Percentiles rank a stretch among this genome's conserved stretches.
phyloP scores from a whole-genome alignment of 805 yeast genomes.

The Isabelozyma rhagii region DNA sequence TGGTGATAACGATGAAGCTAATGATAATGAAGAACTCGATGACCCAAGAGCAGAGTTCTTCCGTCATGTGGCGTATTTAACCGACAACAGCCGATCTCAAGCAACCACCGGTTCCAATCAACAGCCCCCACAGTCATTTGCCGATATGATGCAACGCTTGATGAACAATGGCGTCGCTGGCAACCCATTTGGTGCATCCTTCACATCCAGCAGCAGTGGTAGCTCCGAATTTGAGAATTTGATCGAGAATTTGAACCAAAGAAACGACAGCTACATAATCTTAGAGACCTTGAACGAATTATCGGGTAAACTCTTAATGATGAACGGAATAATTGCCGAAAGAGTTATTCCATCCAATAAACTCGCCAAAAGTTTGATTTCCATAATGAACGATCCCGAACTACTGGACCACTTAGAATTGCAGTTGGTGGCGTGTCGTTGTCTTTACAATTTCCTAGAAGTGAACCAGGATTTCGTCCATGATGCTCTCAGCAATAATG shows the following conservation, averaged over 20 bases:
- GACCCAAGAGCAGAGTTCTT: conserved; percentile 22
- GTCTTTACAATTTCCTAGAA: conserved; percentile 77
- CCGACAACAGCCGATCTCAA: conserved; percentile 6
- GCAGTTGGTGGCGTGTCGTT: conserved; percentile 80
- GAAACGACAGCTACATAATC: conserved; percentile 58
- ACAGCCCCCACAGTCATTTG: conserved; percentile 14
- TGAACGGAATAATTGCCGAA: conserved; percentile 61
- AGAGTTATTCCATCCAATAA: conserved; percentile 58
- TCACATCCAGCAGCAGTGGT: conserved; percentile 10
- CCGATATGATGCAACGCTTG: conserved; percentile 31
- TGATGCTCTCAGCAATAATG: conserved; percentile 61
- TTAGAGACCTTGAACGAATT: conserved; percentile 65
- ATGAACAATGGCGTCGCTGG: conserved; percentile 25
- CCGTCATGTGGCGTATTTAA: conserved; percentile 20
- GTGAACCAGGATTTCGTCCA: conserved; percentile 63
- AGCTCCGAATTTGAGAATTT: conserved; percentile 30
- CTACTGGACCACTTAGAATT: conserved; percentile 69
- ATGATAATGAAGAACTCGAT: conserved; percentile 10
- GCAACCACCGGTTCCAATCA: neutral
- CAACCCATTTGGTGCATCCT: neutral
- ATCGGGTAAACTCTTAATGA: conserved; percentile 63
- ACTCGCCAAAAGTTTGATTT: conserved; percentile 53
- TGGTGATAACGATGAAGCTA: conserved; percentile 11
- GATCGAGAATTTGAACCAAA: conserved; percentile 34
- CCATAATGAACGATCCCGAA: conserved; percentile 54